phyloP scores from a whole-genome alignment of 2,329 filamentous ascomycete species.

The Huntiella bhutanensis region DNA sequence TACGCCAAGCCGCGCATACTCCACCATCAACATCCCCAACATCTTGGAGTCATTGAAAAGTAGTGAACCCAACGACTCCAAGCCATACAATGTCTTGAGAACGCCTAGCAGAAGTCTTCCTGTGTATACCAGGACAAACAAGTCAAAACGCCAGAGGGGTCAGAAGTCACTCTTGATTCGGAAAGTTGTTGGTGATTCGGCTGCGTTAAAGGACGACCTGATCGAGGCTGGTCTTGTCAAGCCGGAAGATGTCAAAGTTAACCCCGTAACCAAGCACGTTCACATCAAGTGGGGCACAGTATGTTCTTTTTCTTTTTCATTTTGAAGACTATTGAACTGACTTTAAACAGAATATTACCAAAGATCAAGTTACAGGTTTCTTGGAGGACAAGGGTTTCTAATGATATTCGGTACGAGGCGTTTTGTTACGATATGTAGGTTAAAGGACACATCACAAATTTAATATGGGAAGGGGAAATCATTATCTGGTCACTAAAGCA shows the following conservation, averaged over 20 bases:
- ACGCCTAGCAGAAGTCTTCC: background rate
- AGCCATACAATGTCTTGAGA: background rate
- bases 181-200: conserved; percentile 57
- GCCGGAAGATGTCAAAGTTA: conserved; percentile 32
- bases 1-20: conserved; percentile 10
- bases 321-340: no score
- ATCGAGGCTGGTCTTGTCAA: conserved; percentile 36
- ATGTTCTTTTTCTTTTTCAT: background rate
- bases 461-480: no score
- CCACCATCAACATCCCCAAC: conserved; percentile 10
- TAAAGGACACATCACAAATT: no score
- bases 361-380: background rate
- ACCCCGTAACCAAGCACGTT: conserved; percentile 51
- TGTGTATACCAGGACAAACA: background rate
- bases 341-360: no score
- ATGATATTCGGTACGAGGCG: background rate
- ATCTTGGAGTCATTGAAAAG: background rate
- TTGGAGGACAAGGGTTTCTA: background rate
- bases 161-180: conserved; percentile 51
- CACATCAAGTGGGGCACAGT: conserved; percentile 42
- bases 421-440: no score
- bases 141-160: background rate
- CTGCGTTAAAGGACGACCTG: conserved; percentile 45
- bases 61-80: background rate
- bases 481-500: no score